Conservation (phyloP, 495 filamentous ascomycete genomes). For the Pseudevernia furfuracea region DNA sequence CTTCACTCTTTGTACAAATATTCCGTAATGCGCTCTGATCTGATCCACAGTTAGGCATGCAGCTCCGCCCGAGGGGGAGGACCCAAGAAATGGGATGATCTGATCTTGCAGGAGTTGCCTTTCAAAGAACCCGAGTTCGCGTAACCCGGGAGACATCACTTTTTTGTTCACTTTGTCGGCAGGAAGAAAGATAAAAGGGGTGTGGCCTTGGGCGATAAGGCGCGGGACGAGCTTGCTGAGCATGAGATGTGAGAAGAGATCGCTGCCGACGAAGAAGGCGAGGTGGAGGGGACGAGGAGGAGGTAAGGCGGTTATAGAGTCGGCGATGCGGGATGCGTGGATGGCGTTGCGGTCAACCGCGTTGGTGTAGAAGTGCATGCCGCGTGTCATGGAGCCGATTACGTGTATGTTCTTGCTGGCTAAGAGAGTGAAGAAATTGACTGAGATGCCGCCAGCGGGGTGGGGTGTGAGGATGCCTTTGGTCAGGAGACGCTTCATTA, state of each 20-base stretch:
- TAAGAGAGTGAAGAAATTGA: not conserved
- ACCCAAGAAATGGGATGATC: slow-evolving; percentile 7
- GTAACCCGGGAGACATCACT: not conserved
- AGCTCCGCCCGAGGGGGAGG: not conserved
- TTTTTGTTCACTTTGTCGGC: not conserved
- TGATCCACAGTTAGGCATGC: not conserved
- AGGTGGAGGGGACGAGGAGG: not conserved
- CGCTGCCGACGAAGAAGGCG: not conserved
- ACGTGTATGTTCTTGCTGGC: not conserved
- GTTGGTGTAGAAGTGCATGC: slow-evolving; percentile 65
- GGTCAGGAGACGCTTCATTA: not conserved
- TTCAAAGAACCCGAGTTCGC: not conserved
- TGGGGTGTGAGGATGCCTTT: not conserved
- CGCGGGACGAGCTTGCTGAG: not conserved
- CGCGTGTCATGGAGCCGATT: slow-evolving; percentile 21
- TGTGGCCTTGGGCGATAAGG: not conserved
- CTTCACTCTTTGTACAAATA: not conserved
- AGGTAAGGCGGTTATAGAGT: not conserved
- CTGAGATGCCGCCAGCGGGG: not conserved
- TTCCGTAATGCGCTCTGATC: not conserved
- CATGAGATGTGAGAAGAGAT: slow-evolving; percentile 1
- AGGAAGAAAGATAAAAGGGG: not conserved
- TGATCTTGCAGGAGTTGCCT: not conserved
- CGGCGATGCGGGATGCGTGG: slow-evolving; percentile 30
- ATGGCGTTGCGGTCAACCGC: slow-evolving; percentile 52